Evolutionary conservation across 306 rosid species (phyloP).

Genomic region (Pterocarpus santalinus): DNA sequence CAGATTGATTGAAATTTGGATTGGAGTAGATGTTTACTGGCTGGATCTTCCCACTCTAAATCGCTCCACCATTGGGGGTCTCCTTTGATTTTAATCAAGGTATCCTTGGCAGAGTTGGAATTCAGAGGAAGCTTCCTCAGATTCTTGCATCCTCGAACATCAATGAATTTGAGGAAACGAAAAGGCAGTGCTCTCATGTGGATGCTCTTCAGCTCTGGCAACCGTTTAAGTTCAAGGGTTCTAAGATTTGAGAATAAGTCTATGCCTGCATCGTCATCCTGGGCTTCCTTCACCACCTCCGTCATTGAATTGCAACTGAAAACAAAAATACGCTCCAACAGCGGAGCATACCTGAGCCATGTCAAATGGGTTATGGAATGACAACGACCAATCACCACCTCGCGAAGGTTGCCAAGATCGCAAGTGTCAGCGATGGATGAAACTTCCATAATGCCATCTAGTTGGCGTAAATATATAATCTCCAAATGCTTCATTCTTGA

Average conservation of each 20-base stretch:
- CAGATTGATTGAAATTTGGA: neutral
- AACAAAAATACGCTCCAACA: neutral
- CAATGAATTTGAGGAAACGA: neutral
- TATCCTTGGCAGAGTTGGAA: neutral
- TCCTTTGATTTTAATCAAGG: neutral
- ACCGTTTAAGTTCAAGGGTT: fast-evolving
- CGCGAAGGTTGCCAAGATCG: neutral
- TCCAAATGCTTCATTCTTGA: slow-evolving; percentile 22
- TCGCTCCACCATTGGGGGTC: neutral
- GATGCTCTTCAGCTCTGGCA: slow-evolving; percentile 9
- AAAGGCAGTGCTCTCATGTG: slow-evolving; percentile 19
- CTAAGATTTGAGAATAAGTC: slow-evolving; percentile 23
- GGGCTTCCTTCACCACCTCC: slow-evolving; percentile 11
- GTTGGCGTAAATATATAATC: fast-evolving
- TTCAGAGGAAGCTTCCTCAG: slow-evolving; percentile 17
- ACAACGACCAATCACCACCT: fast-evolving
- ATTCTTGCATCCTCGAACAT: neutral
- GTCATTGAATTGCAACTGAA: fast-evolving
- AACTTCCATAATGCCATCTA: neutral
- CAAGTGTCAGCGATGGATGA: neutral
- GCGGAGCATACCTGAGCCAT: slow-evolving; percentile 39
- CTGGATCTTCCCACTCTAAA: slow-evolving; percentile 4
- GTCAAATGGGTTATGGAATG: slow-evolving; percentile 22
- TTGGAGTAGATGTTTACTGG: neutral
- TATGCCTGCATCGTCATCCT: slow-evolving; percentile 4